Evolutionary conservation across 2,329 filamentous ascomycete species (phyloP).

Genomic region (Fusarium ambrosium): DNA sequence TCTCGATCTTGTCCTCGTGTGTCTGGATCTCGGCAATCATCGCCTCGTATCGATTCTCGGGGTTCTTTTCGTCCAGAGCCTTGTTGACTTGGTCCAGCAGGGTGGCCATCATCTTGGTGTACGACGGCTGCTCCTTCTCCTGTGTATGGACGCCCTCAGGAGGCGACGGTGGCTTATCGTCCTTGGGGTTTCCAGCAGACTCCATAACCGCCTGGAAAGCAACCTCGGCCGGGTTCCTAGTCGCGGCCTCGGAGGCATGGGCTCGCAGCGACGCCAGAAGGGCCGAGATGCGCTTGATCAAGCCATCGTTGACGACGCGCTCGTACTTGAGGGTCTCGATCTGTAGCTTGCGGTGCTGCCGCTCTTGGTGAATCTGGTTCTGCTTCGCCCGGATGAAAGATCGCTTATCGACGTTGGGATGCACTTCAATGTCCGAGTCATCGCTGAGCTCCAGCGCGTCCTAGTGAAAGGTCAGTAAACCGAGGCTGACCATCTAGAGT

Average conservation of each 20-base stretch:
- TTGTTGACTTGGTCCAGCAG: constrained; percentile 92
- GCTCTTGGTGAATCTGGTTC: constrained; percentile 94
- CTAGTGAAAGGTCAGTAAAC: constrained; percentile 55
- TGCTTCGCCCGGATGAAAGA: constrained; percentile 99
- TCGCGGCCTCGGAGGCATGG: constrained; percentile 77
- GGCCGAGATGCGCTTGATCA: constrained; percentile 84
- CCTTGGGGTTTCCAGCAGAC: constrained; percentile 77
- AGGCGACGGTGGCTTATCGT: constrained; percentile 79
- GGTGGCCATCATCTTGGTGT: constrained; percentile 99
- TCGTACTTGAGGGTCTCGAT: constrained; percentile 95
- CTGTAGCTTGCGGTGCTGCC: constrained; percentile 85
- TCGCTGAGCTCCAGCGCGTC: constrained; percentile 96
- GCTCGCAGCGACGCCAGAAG: constrained; percentile 81
- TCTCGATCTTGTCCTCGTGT: constrained; percentile 83
- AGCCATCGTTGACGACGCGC: constrained; percentile 90
- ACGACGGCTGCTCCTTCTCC: constrained; percentile 81
- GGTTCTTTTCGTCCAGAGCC: constrained; percentile 82
- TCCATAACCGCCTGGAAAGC: constrained; percentile 94
- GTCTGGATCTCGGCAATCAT: constrained; percentile 84
- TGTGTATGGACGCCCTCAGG: constrained; percentile 85
- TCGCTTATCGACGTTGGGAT: constrained; percentile 98
- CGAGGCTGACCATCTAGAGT: not conserved
- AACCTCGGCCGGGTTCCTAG: constrained; percentile 79
- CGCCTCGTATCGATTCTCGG: constrained; percentile 75
- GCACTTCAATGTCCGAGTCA: constrained; percentile 97